Evolutionary conservation across 352 stramenopile species (phyloP).

Genomic region (Phytophthora quininea): DNA sequence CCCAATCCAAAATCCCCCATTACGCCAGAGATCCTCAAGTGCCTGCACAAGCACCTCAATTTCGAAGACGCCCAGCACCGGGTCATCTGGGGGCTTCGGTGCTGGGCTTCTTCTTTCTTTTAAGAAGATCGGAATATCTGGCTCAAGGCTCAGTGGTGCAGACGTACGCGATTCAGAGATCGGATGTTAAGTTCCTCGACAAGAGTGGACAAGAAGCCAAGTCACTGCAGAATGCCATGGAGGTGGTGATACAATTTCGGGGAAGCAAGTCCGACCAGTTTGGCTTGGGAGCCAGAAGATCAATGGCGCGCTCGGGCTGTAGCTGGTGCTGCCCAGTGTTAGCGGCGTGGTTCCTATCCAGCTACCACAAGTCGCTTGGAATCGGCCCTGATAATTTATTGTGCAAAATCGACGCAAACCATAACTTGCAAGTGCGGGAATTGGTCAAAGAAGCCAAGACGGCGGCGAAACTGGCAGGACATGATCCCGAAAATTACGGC

Average conservation of each 20-base stretch:
- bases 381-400: not conserved
- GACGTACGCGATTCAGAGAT: not conserved
- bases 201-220: not conserved
- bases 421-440: constrained; percentile 3
- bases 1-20: not conserved
- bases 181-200: not conserved
- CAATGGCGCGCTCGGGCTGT: not conserved
- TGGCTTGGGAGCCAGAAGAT: not conserved
- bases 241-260: not conserved
- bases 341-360: not conserved
- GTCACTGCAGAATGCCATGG: not conserved
- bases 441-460: not conserved
- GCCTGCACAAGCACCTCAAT: not conserved
- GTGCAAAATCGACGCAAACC: not conserved
- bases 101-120: too few relatives aligned
- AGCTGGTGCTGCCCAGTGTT: not conserved
- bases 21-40: not conserved
- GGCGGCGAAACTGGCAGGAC: not conserved
- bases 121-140: not conserved
- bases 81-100: not conserved
- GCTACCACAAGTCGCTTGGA: not conserved
- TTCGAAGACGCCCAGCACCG: not conserved
- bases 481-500: not conserved
- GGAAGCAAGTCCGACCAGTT: constrained; percentile 10
- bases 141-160: not conserved